Evolutionary conservation across 257 asterid species (phyloP), one percentile per base, ranked within the genome.

Genomic region (Echium plantagineum): DNA sequence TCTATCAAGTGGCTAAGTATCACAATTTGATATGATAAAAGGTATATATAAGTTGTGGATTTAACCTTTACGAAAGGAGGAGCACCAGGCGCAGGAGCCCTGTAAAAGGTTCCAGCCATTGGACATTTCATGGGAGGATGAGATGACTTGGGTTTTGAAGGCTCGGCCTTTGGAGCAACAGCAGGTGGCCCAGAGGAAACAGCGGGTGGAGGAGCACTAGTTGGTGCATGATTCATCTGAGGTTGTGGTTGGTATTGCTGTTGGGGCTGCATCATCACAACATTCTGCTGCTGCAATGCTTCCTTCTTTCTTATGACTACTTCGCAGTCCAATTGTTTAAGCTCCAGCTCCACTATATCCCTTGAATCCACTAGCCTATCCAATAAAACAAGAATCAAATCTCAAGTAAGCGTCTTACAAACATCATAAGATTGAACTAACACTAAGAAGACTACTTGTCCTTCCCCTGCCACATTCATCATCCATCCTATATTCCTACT

Each of bases 31-130:
- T 35, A 6, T 16, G 22, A 53, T 32, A 61, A 17, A 7, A 42
- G 35, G 26, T 15, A 17, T 49, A 54, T 47, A 51, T 64, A 77
- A 89, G 47, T 35, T 35, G 47, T 1, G 47, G 47, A 10, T 35
- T 35, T 10, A 10, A 42, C 97, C 94, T 90, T 83, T 61, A 87
- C 95, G 61, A 84, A 83, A 60, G 89, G 74, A 15, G 94, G 87
- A 75, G 83, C 97, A 26, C 94, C 81, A 49, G 97, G 97, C 62
- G 42, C 97, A 60, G 95, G 87, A 69, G 87, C 60, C 65, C 94
- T 80, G 68, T 87, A 90, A 68, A 90, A 83, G 49, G 89, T 90
- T 70, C 97, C 97, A 5, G 97, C 94, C 97, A 90, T 87, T 60
- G 97, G 97, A 61, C 71, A 69, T 73, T 85, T 85, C 30, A 90